Evolutionary conservation across 2,329 filamentous ascomycete species (phyloP).

Genomic region (Orbilia ellipsospora): DNA sequence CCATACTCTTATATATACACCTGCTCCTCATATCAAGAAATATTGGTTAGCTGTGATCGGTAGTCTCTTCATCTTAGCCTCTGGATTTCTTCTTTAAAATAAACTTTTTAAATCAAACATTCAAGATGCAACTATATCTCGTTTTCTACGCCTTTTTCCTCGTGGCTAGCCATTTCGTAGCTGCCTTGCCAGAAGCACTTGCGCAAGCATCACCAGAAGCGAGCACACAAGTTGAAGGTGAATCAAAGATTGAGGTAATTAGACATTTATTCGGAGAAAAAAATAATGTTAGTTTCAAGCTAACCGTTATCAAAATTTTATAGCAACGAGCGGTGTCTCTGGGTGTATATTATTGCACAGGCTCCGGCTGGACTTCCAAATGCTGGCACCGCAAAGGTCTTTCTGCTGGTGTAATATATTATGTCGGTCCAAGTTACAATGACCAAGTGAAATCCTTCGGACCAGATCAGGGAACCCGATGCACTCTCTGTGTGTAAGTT

Average conservation of each 20-base stretch:
- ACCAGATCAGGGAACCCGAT: slow-evolving; percentile 41
- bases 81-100: not conserved
- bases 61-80: too few relatives aligned
- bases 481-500: slow-evolving; percentile 46
- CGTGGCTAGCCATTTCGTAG: not conserved
- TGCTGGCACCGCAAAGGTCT: slow-evolving; percentile 42
- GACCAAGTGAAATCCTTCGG: slow-evolving; percentile 34
- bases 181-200: slow-evolving; percentile 13
- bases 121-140: slow-evolving; percentile 27
- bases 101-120: not conserved
- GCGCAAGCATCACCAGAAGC: slow-evolving; percentile 1
- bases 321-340: slow-evolving; percentile 25
- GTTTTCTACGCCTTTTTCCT: slow-evolving; percentile 11
- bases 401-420: slow-evolving; percentile 24
- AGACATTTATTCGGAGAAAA: not conserved
- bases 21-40: too few relatives aligned
- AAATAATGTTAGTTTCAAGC: too few relatives aligned
- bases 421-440: slow-evolving; percentile 29
- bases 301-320: not conserved
- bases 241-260: slow-evolving; percentile 23
- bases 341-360: slow-evolving; percentile 44
- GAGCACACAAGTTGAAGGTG: not conserved
- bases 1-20: too few relatives aligned
- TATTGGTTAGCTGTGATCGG: too few relatives aligned
- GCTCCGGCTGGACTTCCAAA: slow-evolving; percentile 19